phyloP scores from a whole-genome alignment of 129 eudicot species.

The Flaveria trinervia region DNA sequence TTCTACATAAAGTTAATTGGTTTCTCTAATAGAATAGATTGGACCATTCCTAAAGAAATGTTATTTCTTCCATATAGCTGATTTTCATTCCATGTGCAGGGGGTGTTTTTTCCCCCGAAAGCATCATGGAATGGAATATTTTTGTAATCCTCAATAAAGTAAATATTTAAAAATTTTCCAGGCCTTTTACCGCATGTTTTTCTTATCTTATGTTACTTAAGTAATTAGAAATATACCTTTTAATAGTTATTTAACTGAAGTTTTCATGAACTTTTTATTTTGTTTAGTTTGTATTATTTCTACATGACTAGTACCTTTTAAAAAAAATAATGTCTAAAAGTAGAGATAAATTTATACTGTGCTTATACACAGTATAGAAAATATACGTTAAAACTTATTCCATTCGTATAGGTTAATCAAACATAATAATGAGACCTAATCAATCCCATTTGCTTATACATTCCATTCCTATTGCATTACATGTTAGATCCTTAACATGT shows the following conservation, averaged over 20 bases:
- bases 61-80: background rate
- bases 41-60: background rate
- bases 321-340: background rate
- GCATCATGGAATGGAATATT: background rate
- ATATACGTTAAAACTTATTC: background rate
- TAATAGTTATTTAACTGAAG: background rate
- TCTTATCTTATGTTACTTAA: background rate
- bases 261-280: background rate
- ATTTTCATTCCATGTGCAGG: background rate
- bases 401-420: background rate
- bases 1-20: background rate
- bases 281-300: conserved; percentile 3
- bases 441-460: background rate
- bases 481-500: background rate
- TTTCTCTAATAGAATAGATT: background rate
- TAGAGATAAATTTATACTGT: background rate
- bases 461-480: conserved; percentile 8
- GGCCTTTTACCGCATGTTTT: background rate
- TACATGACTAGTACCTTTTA: background rate
- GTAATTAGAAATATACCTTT: background rate
- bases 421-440: background rate
- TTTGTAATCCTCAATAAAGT: background rate
- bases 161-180: background rate
- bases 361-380: too few relatives aligned
- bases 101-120: background rate